Evolutionary conservation across 768 basidiomycete genomes (phyloP), one percentile per base, ranked within the genome.

Genomic region (Tephrocybe sp.): DNA sequence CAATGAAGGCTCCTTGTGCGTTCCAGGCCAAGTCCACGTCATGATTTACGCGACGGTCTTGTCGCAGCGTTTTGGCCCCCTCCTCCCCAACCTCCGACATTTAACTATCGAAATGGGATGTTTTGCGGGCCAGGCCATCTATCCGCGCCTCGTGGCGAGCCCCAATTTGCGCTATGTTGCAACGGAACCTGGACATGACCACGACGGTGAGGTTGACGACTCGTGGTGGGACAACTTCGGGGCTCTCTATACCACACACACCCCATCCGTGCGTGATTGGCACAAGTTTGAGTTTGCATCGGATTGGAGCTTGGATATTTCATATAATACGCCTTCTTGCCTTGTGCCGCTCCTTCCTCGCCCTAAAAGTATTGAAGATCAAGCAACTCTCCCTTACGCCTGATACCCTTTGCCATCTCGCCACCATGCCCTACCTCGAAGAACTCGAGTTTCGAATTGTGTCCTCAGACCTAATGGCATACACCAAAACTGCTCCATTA

Each of bases 71-170:
- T 17, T n/a, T n/a, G 54, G 49, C 8, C 45, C 41, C 7, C 40
- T 51, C 20, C 30, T 51, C 3, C 41, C 54, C 6, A 48, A 45
- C 11, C 50, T 56, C 30, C 46, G 26, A 6, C 50, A 51, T 30
- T 30, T 48, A 9, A 3, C 4, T 12, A 38, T 43, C 14, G 8
- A 26, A 15, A 2, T 48, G 9, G 14, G 18, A 2, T 8, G 34
- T 24, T 55, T 51, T 17, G 18, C 24, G 2, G 30, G 33, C 12
- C 14, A 24, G 32, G 49, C 50, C 18, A 3, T 42, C 15, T 51
- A 47, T 40, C 30, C 54, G 12, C 45, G 45, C 7, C 28, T 55
- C 5, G 40, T 51, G 2, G n/a, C n/a, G 8, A 45, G 49, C 2
- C 21, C 28, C 0, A 36, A 25, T 14, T n/a, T 55, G 17, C 45